A percentile compares a stretch with the other conserved stretches of the same genome.
Evolutionary conservation across 1,139 yeast genomes (phyloP).

Genomic region (Starmera stellimalicola): DNA sequence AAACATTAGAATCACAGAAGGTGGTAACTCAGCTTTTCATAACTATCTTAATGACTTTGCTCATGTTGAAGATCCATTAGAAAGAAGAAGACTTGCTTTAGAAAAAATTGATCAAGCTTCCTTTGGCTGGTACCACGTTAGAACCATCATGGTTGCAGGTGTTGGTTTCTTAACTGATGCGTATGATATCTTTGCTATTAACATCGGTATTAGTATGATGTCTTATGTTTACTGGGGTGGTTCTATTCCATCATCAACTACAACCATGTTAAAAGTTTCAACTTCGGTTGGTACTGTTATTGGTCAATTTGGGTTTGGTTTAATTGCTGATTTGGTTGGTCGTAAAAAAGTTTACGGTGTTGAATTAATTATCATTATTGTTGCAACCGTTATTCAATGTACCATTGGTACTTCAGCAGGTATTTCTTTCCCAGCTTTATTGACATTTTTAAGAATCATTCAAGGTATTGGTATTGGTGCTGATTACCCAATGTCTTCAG

Average conservation of each 20-base stretch:
- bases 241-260: constrained; percentile 53
- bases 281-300: constrained; percentile 91
- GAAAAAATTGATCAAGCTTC: constrained; percentile 80
- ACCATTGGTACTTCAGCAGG: constrained; percentile 61
- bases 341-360: constrained; percentile 83
- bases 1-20: constrained; percentile 29
- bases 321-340: constrained; percentile 76
- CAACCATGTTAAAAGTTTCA: constrained; percentile 72
- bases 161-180: constrained; percentile 92
- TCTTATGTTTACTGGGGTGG: constrained; percentile 66
- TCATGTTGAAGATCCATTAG: constrained; percentile 78
- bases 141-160: constrained; percentile 86
- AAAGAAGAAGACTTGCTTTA: constrained; percentile 82
- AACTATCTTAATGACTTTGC: constrained; percentile 77
- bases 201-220: constrained; percentile 71
- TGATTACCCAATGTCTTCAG: constrained; percentile 95
- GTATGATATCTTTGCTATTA: constrained; percentile 85
- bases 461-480: constrained; percentile 99
- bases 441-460: constrained; percentile 67
- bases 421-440: constrained; percentile 59
- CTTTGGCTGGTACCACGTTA: constrained; percentile 83
- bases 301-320: constrained; percentile 86
- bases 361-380: constrained; percentile 76
- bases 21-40: constrained; percentile 90
- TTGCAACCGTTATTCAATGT: constrained; percentile 74